Percentiles rank a stretch among this genome's conserved stretches.
Conservation (phyloP, 768 basidiomycete genomes). For the Gymnopilus dilepis region DNA sequence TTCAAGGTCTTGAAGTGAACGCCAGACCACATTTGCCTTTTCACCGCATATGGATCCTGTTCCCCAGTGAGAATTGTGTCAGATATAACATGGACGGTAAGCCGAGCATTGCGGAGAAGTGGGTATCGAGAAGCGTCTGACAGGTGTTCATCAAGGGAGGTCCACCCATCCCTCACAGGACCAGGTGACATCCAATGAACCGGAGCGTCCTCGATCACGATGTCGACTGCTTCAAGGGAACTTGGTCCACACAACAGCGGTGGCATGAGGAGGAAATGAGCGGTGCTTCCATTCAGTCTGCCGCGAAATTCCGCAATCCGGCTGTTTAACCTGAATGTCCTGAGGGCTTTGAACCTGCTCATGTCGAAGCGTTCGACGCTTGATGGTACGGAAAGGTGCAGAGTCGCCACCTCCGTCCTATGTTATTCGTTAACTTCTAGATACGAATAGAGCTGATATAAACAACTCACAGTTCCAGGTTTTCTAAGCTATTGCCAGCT, state of each 20-base stretch:
- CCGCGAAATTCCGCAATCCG: background rate
- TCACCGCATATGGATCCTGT: too few species aligned
- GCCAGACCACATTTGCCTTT: too few species aligned
- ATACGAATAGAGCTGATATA: background rate
- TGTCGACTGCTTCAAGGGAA: background rate
- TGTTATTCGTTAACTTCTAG: background rate
- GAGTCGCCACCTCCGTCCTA: background rate
- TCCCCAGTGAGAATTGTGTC: background rate
- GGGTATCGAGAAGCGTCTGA: background rate
- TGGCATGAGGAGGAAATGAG: background rate
- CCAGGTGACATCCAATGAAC: too few species aligned
- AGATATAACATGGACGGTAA: background rate
- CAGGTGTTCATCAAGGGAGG: background rate
- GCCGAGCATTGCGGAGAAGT: background rate
- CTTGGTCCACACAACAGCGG: background rate
- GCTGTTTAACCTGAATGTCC: background rate
- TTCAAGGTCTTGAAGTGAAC: too few species aligned
- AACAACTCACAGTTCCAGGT: background rate
- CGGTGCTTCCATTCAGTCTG: background rate
- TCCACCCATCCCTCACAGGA: too few species aligned
- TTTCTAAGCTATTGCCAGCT: background rate
- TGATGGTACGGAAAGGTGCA: background rate
- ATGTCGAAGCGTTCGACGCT: background rate
- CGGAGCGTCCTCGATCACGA: background rate
- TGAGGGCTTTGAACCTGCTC: background rate